Evolutionary conservation across 805 yeast species (phyloP).

Genomic region (Yarrowia alimentaria): DNA sequence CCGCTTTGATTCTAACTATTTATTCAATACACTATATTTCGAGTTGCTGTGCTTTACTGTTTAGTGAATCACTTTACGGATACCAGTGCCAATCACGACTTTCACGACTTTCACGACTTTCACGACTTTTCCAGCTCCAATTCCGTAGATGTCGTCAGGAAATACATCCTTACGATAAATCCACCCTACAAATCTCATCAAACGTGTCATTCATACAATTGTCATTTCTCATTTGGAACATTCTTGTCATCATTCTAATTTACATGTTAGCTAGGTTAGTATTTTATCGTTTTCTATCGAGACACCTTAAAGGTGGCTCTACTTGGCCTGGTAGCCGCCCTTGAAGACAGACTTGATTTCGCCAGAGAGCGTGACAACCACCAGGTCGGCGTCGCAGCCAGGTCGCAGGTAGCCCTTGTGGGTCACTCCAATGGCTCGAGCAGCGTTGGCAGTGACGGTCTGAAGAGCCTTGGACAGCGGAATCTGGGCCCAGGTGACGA

Average conservation of each 20-base stretch:
- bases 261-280: slow-evolving; percentile 19
- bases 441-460: slow-evolving; percentile 56
- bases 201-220: too few species aligned
- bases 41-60: too few species aligned
- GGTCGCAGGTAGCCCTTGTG: slow-evolving; percentile 51
- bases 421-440: slow-evolving; percentile 47
- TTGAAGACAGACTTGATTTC: slow-evolving; percentile 51
- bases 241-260: too few species aligned
- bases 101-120: too few species aligned
- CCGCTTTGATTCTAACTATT: too few species aligned
- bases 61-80: background rate
- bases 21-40: background rate
- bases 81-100: too few species aligned
- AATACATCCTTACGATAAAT: too few species aligned
- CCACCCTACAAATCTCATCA: too few species aligned
- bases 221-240: too few species aligned
- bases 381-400: slow-evolving; percentile 59
- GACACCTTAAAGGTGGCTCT: too few species aligned
- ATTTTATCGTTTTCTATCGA: background rate
- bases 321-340: slow-evolving; percentile 43
- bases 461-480: slow-evolving; percentile 54
- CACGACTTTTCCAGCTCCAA: too few species aligned
- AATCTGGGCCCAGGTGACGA: slow-evolving; percentile 50
- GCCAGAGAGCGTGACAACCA: slow-evolving; percentile 47
- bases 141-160: too few species aligned